Percentiles rank a stretch among this genome's conserved stretches.
Conservation (phyloP, 192 early-diverging fungal species). For the Linnemannia schmuckeri region DNA sequence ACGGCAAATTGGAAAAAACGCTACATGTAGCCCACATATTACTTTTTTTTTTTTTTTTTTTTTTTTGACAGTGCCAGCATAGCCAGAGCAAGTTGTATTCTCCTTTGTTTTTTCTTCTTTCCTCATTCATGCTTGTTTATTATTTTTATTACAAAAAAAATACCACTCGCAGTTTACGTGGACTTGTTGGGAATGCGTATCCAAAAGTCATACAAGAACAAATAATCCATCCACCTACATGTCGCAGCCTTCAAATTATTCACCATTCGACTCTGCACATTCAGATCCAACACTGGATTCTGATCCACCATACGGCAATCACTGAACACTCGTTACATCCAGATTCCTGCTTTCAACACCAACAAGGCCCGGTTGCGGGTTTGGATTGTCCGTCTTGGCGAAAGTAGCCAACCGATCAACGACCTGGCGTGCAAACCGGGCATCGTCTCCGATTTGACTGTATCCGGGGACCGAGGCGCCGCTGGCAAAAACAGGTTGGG, state of each 20-base stretch:
- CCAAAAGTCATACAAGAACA: conserved; percentile 35
- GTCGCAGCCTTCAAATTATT: conserved; percentile 14
- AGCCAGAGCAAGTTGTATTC: too few relatives aligned
- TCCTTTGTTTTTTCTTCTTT: too few relatives aligned
- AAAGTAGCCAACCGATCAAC: conserved; percentile 47
- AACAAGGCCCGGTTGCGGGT: conserved; percentile 17
- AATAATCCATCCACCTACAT: conserved; percentile 13
- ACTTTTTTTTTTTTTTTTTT: too few relatives aligned
- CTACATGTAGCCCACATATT: too few relatives aligned
- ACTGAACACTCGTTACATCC: conserved; percentile 30
- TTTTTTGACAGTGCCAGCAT: too few relatives aligned
- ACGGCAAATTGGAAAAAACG: too few relatives aligned
- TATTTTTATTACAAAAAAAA: too few relatives aligned
- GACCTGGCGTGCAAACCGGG: conserved; percentile 53
- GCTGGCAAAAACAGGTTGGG: conserved; percentile 38
- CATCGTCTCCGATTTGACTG: conserved; percentile 42
- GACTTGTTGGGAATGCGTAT: conserved; percentile 8
- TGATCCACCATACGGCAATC: conserved; percentile 3
- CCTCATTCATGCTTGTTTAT: too few relatives aligned
- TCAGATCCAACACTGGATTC: conserved; percentile 30
- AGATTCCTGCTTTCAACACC: conserved; percentile 23
- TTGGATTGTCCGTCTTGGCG: conserved; percentile 54
- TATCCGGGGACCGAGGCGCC: conserved; percentile 23
- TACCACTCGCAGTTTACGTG: too few relatives aligned
- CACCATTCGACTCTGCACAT: conserved; percentile 26